Evolutionary conservation across 371 early-diverging fungal species (phyloP), one percentile per base, ranked within the genome.

Genomic region (Rhizopus delemar): DNA sequence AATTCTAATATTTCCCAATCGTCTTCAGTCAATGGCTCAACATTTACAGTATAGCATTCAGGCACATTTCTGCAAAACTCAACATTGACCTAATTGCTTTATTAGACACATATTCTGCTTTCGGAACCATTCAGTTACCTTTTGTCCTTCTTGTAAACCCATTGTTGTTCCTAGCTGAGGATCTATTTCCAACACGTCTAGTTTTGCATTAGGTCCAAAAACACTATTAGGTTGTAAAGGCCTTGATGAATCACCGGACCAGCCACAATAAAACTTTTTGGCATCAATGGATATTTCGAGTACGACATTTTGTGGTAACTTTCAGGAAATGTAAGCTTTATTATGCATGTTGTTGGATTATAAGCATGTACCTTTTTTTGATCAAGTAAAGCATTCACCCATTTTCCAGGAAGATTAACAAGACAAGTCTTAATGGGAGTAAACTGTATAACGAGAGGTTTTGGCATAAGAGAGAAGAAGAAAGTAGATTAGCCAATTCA

Each of bases 1-100:
- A 90, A 63, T 79, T 92, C 91, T 69, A 94, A 51, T 41, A 93
- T 90, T 63, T 94, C 93, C 93, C 93, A 94, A 66, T 94, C 95
- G 52, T 93, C 93, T 49, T 81, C 84, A 0, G 90, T 81, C 56
- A 81, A 66, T 4, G 94, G 94, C 45, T 90, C 92, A 3, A 93
- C 91, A 59, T 87, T 72, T 1, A 94, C 89, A 5, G 87, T 78
- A 7, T 73, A 59, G 7, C 88, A 89, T 22, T 75, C 75, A 28
- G 83, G 79, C 5, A 83, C 77, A 55, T 82, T 75, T 56, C 80
- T 78, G 48, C 82, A 75, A 66, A 90, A 85, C 38, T 82, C 86
- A 9, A 88, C 82, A 45, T 73, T 69, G 48, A 90, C 85, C 88
- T 90, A 56, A 1, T 7, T 8, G 2, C 59, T 43, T 49, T 22